Percentiles rank a stretch among this genome's conserved stretches.
Evolutionary conservation across 345 rosid species (phyloP).

Genomic region (Eucalyptus dawsonii): DNA sequence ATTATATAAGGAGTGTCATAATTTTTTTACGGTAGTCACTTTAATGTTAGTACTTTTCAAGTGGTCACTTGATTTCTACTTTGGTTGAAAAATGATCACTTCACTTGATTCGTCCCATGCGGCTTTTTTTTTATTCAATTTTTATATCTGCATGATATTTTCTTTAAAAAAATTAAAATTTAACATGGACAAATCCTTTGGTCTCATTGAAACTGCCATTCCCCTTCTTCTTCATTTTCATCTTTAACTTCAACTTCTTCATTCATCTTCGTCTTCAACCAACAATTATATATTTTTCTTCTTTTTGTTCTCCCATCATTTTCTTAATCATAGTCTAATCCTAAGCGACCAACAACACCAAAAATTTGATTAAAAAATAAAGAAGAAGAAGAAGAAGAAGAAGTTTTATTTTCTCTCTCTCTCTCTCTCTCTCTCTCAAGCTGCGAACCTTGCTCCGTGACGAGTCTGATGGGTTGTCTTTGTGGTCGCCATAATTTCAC

Average conservation of each 20-base stretch:
- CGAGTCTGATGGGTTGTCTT: background rate
- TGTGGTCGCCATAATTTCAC: background rate
- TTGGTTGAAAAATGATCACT: background rate
- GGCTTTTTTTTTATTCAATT: background rate
- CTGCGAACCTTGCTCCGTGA: background rate
- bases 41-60: accelerated
- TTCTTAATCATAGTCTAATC: background rate
- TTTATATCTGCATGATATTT: background rate
- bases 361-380: background rate
- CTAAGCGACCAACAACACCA: background rate
- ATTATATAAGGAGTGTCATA: background rate
- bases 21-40: background rate
- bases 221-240: background rate
- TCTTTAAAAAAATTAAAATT: background rate
- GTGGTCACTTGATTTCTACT: background rate
- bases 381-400: background rate
- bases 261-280: background rate
- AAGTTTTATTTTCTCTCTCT: background rate
- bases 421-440: background rate
- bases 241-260: background rate
- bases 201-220: background rate
- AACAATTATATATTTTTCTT: background rate
- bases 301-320: background rate
- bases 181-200: background rate
- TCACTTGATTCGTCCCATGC: background rate